Evolutionary conservation across 352 stramenopile genomes (phyloP), one percentile per base, ranked within the genome.

Genomic region (Phytophthora pisi): DNA sequence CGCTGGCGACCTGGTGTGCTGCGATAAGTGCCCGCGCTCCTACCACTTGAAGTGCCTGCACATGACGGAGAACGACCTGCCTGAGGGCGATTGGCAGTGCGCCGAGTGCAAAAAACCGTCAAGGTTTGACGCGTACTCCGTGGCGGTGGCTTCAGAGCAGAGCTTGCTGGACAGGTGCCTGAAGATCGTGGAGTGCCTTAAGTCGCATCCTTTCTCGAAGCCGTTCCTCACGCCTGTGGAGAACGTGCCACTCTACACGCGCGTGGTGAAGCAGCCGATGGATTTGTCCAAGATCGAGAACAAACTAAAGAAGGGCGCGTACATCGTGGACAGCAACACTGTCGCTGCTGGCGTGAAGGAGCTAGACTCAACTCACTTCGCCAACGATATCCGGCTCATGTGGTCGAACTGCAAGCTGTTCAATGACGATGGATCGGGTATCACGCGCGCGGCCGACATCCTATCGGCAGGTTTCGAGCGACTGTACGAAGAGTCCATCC

Each of bases 21-120:
- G 96, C 63, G 90, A 95, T 46, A 85, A 90, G 30, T 98, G 96
- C 56, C 94, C 94, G 5, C 81, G 93, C 23, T 93, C 92, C 38
- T 98, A 95, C 82, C 96, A 98, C 64, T 49, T 91, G 26, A 82
- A 86, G 30, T 98, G 96, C 58, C 50, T 95, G 26, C 69, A 84
- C 20, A 83, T 93, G 75, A 78, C 65, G 5, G 82, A 93, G 57
- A 82, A 77, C 49, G 85, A 95, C 40, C 66, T 95, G 5, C 87
- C 87, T 0, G 78, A 91, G 51, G 87, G 85, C n/a, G 81, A 93
- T 53, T 95, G 87, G 87, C 85, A 95, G 64, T 95, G 87, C 57
- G 62, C 61, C 3, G 83, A 93, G 61, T 95, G 87, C 75, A 74
- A 72, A 30, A 92, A 92, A 64, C 81, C 82, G 30, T 91, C 86